Conservation (phyloP, 805 yeast genomes). For the Starmerella bombi region DNA sequence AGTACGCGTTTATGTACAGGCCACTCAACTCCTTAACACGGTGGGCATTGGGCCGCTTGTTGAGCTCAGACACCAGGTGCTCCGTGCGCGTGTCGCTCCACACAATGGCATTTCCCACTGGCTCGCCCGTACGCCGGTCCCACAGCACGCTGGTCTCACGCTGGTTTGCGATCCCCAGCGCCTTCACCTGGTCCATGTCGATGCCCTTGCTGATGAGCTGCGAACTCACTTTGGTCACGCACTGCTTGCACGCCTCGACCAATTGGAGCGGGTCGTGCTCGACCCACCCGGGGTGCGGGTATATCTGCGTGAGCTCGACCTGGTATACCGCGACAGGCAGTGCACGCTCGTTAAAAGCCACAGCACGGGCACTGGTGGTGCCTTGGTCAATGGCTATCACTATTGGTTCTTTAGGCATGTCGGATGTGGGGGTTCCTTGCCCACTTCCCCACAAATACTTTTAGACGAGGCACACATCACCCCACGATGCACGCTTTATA, state of each 20-base stretch:
- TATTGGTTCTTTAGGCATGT: slow-evolving; percentile 14
- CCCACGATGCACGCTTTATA: too few species aligned
- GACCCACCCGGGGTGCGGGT: slow-evolving; percentile 51
- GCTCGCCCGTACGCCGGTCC: slow-evolving; percentile 71
- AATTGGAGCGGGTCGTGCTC: slow-evolving; percentile 83
- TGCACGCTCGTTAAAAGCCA: slow-evolving; percentile 60
- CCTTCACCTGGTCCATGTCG: slow-evolving; percentile 37
- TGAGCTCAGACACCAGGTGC: slow-evolving; percentile 51
- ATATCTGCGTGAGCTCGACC: slow-evolving; percentile 55
- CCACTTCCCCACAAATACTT: not conserved
- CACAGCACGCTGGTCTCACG: slow-evolving; percentile 82
- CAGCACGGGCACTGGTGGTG: slow-evolving; percentile 82
- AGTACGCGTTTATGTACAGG: slow-evolving; percentile 78
- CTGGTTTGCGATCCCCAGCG: slow-evolving; percentile 89
- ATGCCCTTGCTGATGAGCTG: slow-evolving; percentile 26
- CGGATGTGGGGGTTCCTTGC: not conserved
- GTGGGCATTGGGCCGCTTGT: slow-evolving; percentile 41
- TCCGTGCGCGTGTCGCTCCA: slow-evolving; percentile 93
- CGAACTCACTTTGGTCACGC: slow-evolving; percentile 36
- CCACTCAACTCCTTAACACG: slow-evolving; percentile 58
- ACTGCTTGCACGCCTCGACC: slow-evolving; percentile 64
- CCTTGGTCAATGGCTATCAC: slow-evolving; percentile 62
- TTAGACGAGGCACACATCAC: too few species aligned
- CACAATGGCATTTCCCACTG: slow-evolving; percentile 78
- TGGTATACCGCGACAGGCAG: slow-evolving; percentile 77